Conservation (phyloP, 306 rosid species). For the Inga laurina region DNA sequence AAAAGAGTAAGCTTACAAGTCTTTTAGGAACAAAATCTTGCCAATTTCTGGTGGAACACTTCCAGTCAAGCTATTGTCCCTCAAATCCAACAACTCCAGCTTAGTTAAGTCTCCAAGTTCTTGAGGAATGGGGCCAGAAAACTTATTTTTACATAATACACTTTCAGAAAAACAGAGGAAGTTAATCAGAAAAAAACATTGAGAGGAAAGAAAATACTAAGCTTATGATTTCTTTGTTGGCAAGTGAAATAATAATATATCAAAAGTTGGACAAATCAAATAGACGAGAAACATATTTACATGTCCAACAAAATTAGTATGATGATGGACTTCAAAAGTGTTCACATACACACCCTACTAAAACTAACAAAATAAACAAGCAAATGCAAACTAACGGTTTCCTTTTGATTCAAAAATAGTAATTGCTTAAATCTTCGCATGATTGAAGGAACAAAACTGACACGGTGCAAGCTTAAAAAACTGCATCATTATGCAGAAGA, state of each 20-base stretch:
- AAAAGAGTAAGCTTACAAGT: slow-evolving; percentile 63
- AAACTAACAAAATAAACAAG: background rate
- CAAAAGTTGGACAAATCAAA: background rate
- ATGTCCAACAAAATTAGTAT: background rate
- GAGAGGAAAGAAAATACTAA: background rate
- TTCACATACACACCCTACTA: background rate
- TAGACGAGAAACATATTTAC: background rate
- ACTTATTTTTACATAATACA: slow-evolving; percentile 63
- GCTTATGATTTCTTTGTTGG: background rate
- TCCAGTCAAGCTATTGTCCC: slow-evolving; percentile 77
- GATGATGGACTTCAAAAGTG: background rate
- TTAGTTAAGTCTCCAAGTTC: slow-evolving; percentile 65
- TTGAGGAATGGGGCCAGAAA: slow-evolving; percentile 78
- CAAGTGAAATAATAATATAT: background rate
- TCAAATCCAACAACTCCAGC: slow-evolving; percentile 77
- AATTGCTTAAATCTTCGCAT: background rate
- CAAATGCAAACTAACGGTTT: background rate
- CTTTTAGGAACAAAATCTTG: slow-evolving; percentile 55
- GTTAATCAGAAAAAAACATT: background rate
- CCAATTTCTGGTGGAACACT: slow-evolving; percentile 64
- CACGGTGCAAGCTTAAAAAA: background rate
- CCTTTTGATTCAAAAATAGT: background rate
- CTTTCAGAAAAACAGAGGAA: slow-evolving; percentile 47
- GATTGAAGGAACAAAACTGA: background rate
- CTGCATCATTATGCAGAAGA: background rate